A percentile compares a stretch with the other conserved stretches of the same genome.
These are phyloP conservation scores for Naegleria fowleri DNA, from an alignment of 208 protist genomes.

Conservation along the genomic window DNA sequence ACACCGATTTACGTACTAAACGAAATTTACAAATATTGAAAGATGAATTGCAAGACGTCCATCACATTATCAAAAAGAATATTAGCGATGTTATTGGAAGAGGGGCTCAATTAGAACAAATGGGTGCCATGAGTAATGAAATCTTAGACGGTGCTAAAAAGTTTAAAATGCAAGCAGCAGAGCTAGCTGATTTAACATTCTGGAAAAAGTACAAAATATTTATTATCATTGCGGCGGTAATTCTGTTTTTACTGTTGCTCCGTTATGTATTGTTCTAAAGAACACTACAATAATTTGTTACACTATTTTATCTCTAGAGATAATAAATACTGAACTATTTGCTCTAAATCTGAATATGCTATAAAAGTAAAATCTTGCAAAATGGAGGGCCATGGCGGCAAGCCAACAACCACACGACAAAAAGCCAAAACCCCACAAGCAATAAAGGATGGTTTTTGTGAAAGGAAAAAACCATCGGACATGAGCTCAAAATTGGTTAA, in stretches of 20 bases:
- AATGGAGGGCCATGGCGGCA: not conserved
- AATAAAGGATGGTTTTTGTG: not conserved
- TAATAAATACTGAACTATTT: not conserved
- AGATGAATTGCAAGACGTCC: constrained; percentile 24
- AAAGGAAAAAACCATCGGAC: not conserved
- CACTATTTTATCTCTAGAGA: not conserved
- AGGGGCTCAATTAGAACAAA: constrained; percentile 12
- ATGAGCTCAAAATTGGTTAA: not conserved
- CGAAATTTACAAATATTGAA: constrained; percentile 21
- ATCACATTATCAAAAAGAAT: constrained; percentile 20
- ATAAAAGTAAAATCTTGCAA: not conserved
- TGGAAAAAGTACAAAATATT: not conserved
- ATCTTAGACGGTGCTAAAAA: not conserved
- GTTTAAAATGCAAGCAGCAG: not conserved
- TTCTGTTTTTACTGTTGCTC: not conserved
- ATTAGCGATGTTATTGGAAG: constrained; percentile 19
- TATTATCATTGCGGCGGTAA: not conserved
- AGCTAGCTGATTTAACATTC: not conserved
- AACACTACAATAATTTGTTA: not conserved
- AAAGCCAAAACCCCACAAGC: not conserved
- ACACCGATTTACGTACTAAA: not conserved
- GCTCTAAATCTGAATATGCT: not conserved
- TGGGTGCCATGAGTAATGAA: not conserved
- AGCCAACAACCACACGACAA: not conserved
- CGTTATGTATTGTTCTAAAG: not conserved